Evolutionary conservation across 2,329 filamentous ascomycete species (phyloP).

Genomic region (Aplosporella prunicola): DNA sequence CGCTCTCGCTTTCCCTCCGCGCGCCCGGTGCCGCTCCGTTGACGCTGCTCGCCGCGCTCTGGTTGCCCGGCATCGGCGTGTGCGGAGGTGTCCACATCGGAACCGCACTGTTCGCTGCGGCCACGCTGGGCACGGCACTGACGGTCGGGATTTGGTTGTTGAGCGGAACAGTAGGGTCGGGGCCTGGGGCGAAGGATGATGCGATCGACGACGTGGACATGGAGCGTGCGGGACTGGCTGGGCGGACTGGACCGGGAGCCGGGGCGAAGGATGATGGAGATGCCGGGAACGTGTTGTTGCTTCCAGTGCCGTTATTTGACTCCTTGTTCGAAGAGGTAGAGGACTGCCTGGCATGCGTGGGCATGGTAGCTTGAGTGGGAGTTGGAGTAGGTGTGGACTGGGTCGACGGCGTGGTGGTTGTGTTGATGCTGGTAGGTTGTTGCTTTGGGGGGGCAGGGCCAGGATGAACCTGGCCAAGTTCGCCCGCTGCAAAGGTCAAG

Average conservation of each 20-base stretch:
- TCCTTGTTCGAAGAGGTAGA: conserved; percentile 27
- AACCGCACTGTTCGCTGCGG: conserved; percentile 59
- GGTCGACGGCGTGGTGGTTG: conserved; percentile 38
- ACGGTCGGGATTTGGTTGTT: conserved; percentile 73
- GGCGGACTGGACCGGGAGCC: conserved; percentile 37
- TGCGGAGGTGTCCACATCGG: conserved; percentile 85
- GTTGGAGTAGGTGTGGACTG: conserved; percentile 64
- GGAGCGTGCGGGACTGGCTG: conserved; percentile 72
- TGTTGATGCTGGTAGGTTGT: conserved; percentile 34
- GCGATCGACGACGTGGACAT: conserved; percentile 75
- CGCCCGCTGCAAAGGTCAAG: conserved; percentile 71
- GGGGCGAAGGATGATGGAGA: conserved; percentile 48
- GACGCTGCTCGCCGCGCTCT: conserved; percentile 45
- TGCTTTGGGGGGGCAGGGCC: conserved; percentile 45
- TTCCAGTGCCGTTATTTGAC: conserved; percentile 44
- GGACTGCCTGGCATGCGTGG: conserved; percentile 40
- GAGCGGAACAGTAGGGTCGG: conserved; percentile 40
- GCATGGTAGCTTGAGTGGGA: conserved; percentile 54
- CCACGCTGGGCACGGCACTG: conserved; percentile 66
- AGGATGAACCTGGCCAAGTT: conserved; percentile 74
- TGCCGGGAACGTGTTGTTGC: conserved; percentile 46
- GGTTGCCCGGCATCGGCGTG: conserved; percentile 52
- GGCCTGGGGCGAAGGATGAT: conserved; percentile 34
- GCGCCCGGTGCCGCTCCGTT: conserved; percentile 25
- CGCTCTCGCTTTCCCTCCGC: conserved; percentile 23